Evolutionary conservation across 2,329 filamentous ascomycete species (phyloP).

Genomic region (Botrytis deweyae): DNA sequence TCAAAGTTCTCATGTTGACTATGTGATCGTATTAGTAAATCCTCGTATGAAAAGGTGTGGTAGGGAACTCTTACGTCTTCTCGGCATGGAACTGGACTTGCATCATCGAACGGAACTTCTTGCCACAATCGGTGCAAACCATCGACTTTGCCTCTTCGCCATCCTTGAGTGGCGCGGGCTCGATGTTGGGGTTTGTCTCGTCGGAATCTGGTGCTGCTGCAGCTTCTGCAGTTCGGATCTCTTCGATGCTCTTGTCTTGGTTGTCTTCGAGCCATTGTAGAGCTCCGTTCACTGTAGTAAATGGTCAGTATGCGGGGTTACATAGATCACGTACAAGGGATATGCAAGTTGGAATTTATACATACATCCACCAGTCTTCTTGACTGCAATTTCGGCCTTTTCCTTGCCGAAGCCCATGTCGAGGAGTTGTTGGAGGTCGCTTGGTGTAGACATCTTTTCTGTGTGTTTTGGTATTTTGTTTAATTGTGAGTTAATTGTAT

Average conservation of each 20-base stretch:
- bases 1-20: conserved; percentile 86
- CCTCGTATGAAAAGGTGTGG: neutral
- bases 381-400: conserved; percentile 78
- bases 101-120: conserved; percentile 78
- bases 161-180: conserved; percentile 65
- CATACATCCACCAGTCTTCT: conserved; percentile 77
- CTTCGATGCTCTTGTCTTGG: conserved; percentile 81
- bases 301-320: conserved; percentile 24
- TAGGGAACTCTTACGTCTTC: conserved; percentile 62
- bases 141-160: conserved; percentile 76
- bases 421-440: conserved; percentile 58
- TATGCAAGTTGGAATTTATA: conserved; percentile 27
- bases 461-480: no score
- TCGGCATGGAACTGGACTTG: conserved; percentile 87
- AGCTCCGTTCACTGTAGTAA: conserved; percentile 70
- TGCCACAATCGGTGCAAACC: conserved; percentile 92
- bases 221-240: conserved; percentile 58
- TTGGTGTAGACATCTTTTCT: conserved; percentile 51
- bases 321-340: neutral
- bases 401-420: conserved; percentile 82
- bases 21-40: neutral
- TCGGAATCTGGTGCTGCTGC: conserved; percentile 45
- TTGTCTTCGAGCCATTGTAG: conserved; percentile 94
- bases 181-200: conserved; percentile 52
- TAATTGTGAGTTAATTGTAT: neutral